phyloP scores from a whole-genome alignment of 2,329 filamentous ascomycete genomes.

The Dothideomycetes sp. region DNA sequence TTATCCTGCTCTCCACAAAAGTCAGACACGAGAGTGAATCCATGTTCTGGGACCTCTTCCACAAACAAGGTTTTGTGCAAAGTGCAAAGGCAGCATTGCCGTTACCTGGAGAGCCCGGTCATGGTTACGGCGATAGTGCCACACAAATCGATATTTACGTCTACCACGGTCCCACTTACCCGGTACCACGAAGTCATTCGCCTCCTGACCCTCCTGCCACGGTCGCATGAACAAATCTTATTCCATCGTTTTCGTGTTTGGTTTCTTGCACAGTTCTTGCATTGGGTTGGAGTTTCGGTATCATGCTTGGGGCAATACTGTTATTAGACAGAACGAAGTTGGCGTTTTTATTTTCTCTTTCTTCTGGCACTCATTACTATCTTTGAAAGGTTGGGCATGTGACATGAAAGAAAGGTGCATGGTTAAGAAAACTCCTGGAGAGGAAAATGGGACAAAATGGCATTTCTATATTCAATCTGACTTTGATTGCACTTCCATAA shows the following conservation, averaged over 20 bases:
- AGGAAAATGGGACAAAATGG: background rate
- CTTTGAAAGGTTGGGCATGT: background rate
- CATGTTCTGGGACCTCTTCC: constrained; percentile 56
- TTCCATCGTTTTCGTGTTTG: background rate
- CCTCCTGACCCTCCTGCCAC: background rate
- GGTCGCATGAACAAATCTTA: background rate
- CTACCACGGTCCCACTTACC: constrained; percentile 21
- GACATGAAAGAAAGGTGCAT: background rate
- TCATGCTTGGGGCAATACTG: background rate
- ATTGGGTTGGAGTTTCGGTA: background rate
- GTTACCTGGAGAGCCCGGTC: constrained; percentile 25
- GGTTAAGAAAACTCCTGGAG: background rate
- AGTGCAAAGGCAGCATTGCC: constrained; percentile 23
- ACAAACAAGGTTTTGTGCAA: constrained; percentile 23
- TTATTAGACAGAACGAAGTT: background rate
- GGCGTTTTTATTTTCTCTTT: background rate
- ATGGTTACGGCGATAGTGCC: constrained; percentile 28
- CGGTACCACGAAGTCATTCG: background rate
- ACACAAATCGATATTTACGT: constrained; percentile 28
- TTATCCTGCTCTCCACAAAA: constrained; percentile 56
- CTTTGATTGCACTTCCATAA: too few species aligned
- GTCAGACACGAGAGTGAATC: constrained; percentile 57
- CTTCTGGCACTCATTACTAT: background rate
- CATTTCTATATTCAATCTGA: too few species aligned
- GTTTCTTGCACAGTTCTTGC: background rate